These are phyloP conservation scores for Alternaria ventricosa DNA, from an alignment of 2,329 filamentous ascomycete species.

Conservation along the genomic window DNA sequence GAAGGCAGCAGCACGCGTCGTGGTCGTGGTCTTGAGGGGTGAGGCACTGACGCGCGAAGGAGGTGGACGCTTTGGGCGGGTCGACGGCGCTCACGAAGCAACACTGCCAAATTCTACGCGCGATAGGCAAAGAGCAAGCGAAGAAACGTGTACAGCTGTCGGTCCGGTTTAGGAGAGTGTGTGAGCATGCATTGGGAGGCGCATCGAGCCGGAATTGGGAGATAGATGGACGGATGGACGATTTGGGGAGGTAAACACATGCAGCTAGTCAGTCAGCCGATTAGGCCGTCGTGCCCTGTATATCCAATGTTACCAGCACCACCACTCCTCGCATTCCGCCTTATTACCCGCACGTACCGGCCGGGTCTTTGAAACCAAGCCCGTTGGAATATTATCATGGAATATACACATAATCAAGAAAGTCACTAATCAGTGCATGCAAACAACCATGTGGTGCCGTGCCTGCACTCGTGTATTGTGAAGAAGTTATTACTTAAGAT, in stretches of 20 bases:
- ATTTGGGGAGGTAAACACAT: conserved; percentile 44
- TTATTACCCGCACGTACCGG: background rate
- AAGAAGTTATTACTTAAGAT: conserved; percentile 5
- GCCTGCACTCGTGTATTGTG: background rate
- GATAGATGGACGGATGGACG: conserved; percentile 37
- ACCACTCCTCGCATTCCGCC: conserved; percentile 40
- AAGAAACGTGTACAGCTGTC: conserved; percentile 20
- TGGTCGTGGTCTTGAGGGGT: conserved; percentile 28
- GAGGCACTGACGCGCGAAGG: conserved; percentile 44
- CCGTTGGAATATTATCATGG: background rate
- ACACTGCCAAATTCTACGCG: conserved; percentile 46
- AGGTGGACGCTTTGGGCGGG: conserved; percentile 30
- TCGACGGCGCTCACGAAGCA: conserved; percentile 30
- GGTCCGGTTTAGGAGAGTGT: conserved; percentile 27
- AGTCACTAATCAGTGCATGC: background rate
- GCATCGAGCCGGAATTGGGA: conserved; percentile 19
- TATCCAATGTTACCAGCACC: conserved; percentile 41
- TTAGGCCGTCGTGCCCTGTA: conserved; percentile 41
- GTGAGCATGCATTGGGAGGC: conserved; percentile 35
- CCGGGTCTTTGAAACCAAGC: background rate
- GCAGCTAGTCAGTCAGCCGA: conserved; percentile 46
- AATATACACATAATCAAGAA: background rate
- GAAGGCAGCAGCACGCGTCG: conserved; percentile 24
- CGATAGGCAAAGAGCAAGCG: conserved; percentile 22
- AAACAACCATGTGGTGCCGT: background rate